These are phyloP conservation scores for Fusarium goolgardi DNA, from an alignment of 2,329 filamentous ascomycete genomes.

Conservation along the genomic window DNA sequence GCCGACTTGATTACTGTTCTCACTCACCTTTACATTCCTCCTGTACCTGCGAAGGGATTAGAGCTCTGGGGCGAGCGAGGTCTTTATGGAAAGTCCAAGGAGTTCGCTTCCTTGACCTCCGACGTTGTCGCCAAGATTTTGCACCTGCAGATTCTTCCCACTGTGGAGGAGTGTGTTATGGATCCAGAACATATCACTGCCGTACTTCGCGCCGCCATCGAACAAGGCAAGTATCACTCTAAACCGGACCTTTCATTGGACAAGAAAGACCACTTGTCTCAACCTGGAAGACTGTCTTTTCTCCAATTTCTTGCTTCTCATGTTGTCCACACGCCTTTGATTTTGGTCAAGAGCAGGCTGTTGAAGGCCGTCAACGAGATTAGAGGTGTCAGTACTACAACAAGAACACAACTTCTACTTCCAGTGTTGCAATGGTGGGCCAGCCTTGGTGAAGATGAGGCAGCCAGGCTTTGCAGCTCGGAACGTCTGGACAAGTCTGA, in stretches of 20 bases:
- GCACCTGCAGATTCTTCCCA: conserved; percentile 74
- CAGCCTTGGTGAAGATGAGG: conserved; percentile 62
- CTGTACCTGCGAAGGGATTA: conserved; percentile 54
- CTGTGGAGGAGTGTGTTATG: conserved; percentile 86
- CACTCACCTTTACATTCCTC: conserved; percentile 59
- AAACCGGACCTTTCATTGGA: conserved; percentile 56
- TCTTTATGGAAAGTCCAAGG: conserved; percentile 71
- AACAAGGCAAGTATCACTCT: conserved; percentile 55
- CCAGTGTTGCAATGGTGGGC: conserved; percentile 79
- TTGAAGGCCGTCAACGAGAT: conserved; percentile 78
- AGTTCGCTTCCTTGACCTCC: conserved; percentile 67
- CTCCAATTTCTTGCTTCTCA: conserved; percentile 81
- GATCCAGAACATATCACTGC: conserved; percentile 77
- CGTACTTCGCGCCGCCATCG: conserved; percentile 62
- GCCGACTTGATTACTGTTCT: conserved; percentile 73
- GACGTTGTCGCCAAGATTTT: conserved; percentile 72
- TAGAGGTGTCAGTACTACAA: conserved; percentile 75
- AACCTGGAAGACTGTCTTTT: conserved; percentile 72
- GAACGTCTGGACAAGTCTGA: conserved; percentile 58
- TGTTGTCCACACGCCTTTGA: conserved; percentile 73
- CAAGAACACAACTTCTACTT: conserved; percentile 80
- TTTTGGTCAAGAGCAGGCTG: conserved; percentile 76
- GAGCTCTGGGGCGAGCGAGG: conserved; percentile 69
- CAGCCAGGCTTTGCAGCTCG: conserved; percentile 54
- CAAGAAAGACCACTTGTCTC: conserved; percentile 66